phyloP scores from a whole-genome alignment of 1,139 yeast species.

The Nakaseomyces kungkrabaensis region DNA sequence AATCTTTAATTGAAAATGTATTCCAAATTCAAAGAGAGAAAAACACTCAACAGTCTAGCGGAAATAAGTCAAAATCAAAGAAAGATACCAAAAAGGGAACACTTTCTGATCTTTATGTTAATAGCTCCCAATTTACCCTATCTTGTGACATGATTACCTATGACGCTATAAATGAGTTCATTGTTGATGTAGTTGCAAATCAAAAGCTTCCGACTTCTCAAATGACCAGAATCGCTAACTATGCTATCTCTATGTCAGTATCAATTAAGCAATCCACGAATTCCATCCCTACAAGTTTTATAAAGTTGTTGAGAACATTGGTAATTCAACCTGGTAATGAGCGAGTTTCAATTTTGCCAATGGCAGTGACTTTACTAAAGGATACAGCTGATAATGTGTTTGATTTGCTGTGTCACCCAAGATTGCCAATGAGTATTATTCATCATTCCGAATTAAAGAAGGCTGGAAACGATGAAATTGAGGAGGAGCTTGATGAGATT shows the following conservation, averaged over 20 bases:
- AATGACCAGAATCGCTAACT: slow-evolving; percentile 51
- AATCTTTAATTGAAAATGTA: slow-evolving; percentile 25
- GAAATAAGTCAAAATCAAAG: slow-evolving; percentile 16
- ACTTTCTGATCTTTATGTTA: slow-evolving; percentile 62
- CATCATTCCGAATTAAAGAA: slow-evolving; percentile 27
- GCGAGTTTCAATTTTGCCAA: slow-evolving; percentile 56
- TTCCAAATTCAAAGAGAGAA: slow-evolving; percentile 11
- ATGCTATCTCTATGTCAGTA: slow-evolving; percentile 33
- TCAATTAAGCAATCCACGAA: slow-evolving; percentile 21
- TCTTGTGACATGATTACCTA: slow-evolving; percentile 26
- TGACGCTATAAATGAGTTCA: slow-evolving; percentile 38
- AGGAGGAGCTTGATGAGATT: slow-evolving; percentile 15
- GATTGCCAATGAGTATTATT: slow-evolving; percentile 57
- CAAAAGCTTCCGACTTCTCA: slow-evolving; percentile 51
- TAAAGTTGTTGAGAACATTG: slow-evolving; percentile 39
- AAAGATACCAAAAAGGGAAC: slow-evolving; percentile 30
- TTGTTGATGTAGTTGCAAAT: slow-evolving; percentile 40
- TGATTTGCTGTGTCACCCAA: slow-evolving; percentile 60
- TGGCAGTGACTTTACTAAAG: slow-evolving; percentile 41
- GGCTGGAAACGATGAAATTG: slow-evolving; percentile 21
- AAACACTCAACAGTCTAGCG: slow-evolving; percentile 1
- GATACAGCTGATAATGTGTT: slow-evolving; percentile 34
- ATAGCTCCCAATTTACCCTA: slow-evolving; percentile 30
- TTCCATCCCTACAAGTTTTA: slow-evolving; percentile 26
- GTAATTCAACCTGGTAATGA: slow-evolving; percentile 59